phyloP scores from a whole-genome alignment of 306 rosid species.

The Cicer pinnatifidum region DNA sequence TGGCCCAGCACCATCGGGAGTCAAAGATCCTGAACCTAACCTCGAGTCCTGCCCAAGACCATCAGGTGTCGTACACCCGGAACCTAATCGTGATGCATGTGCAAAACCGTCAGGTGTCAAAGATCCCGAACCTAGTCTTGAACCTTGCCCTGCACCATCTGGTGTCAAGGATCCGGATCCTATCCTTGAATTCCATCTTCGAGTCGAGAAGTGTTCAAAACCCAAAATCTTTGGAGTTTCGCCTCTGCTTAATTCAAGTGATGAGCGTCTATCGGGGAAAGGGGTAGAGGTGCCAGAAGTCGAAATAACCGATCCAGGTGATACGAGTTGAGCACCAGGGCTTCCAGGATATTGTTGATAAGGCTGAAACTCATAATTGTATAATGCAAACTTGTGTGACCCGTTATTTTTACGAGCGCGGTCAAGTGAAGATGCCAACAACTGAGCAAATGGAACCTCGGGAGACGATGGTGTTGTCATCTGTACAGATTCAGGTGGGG shows the following conservation, averaged over 20 bases:
- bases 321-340: conserved; percentile 84
- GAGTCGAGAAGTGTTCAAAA: conserved; percentile 71
- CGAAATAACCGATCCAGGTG: conserved; percentile 93
- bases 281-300: conserved; percentile 95
- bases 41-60: conserved; percentile 76
- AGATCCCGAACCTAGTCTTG: conserved; percentile 81
- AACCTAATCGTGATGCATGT: conserved; percentile 70
- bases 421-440: conserved; percentile 80
- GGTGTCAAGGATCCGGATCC: conserved; percentile 95
- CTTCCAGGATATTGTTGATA: conserved; percentile 92
- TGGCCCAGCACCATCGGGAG: conserved; percentile 68
- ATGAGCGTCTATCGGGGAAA: conserved; percentile 74
- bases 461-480: conserved; percentile 97
- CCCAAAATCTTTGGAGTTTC: conserved; percentile 82
- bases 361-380: conserved; percentile 81
- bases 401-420: conserved; percentile 64
- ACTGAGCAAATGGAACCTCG: conserved; percentile 98
- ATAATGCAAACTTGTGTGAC: conserved; percentile 69
- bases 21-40: conserved; percentile 64
- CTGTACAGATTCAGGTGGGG: conserved; percentile 94
- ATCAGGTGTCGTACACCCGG: conserved; percentile 89
- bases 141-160: conserved; percentile 76
- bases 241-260: conserved; percentile 71
- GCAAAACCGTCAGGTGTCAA: conserved; percentile 88
- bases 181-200: conserved; percentile 81